phyloP scores from a whole-genome alignment of 2,329 filamentous ascomycete species.

The Colletotrichum plurivorum region DNA sequence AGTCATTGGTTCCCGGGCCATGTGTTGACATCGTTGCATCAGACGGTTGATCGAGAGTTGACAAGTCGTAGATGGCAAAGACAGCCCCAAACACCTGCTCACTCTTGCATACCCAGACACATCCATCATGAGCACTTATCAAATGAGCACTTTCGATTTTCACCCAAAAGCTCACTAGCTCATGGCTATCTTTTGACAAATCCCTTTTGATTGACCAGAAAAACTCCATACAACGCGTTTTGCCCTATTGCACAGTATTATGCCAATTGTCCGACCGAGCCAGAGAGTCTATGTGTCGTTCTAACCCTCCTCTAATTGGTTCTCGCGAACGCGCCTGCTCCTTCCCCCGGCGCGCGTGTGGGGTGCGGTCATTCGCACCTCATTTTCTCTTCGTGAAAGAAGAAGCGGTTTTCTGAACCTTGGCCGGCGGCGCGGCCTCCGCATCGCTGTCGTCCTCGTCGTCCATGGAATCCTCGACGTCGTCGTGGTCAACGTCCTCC shows the following conservation, averaged over 20 bases:
- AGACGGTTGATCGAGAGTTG: too few species aligned
- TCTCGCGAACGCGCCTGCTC: too few species aligned
- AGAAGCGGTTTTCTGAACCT: slow-evolving; percentile 58
- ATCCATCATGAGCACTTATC: too few species aligned
- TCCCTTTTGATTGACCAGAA: slow-evolving; percentile 30
- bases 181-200: neutral
- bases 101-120: neutral
- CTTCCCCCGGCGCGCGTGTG: too few species aligned
- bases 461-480: slow-evolving; percentile 66
- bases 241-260: slow-evolving; percentile 39
- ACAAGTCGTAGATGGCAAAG: too few species aligned
- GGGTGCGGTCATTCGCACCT: slow-evolving; percentile 25
- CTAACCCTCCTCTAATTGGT: slow-evolving; percentile 12
- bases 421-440: slow-evolving; percentile 63
- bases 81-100: too few species aligned
- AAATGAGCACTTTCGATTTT: too few species aligned
- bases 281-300: slow-evolving; percentile 38
- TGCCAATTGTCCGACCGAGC: slow-evolving; percentile 39
- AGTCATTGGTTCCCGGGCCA: too few species aligned
- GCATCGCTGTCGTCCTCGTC: slow-evolving; percentile 70
- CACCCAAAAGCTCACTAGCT: neutral
- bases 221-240: slow-evolving; percentile 34
- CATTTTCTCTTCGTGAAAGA: slow-evolving; percentile 55
- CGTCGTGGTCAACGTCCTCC: slow-evolving; percentile 72
- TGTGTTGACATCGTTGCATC: too few species aligned